phyloP scores from a whole-genome alignment of 169 alveolate species.

The Neospora caninum region DNA sequence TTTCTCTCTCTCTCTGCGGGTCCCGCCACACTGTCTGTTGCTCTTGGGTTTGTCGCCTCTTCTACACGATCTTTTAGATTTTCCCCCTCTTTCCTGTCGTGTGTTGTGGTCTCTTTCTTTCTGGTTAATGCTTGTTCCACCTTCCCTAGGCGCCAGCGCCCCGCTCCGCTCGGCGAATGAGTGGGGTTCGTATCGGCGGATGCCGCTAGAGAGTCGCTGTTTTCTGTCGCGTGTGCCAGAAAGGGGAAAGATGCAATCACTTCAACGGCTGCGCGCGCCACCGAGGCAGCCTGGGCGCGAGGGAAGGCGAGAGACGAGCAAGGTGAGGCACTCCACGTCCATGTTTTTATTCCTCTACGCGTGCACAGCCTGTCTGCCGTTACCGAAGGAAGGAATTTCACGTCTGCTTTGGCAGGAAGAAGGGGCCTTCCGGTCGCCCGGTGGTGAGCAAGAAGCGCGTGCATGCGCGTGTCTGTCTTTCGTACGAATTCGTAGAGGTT shows the following conservation, averaged over 20 bases:
- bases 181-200: not conserved
- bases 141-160: not conserved
- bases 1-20: too few species aligned
- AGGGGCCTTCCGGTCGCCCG: not conserved
- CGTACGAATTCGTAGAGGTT: constrained; percentile 13
- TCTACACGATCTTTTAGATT: too few species aligned
- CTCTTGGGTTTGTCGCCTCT: too few species aligned
- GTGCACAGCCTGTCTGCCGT: not conserved
- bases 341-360: not conserved
- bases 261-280: not conserved
- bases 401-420: not conserved
- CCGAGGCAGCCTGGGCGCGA: not conserved
- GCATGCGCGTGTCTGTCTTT: constrained; percentile 36
- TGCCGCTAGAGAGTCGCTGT: not conserved
- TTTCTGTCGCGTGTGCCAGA: not conserved
- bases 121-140: not conserved
- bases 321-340: not conserved
- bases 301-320: not conserved
- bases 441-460: not conserved
- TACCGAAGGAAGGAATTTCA: not conserved
- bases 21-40: too few species aligned
- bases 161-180: not conserved
- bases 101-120: not conserved
- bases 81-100: too few species aligned
- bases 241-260: not conserved